These are phyloP conservation scores for Diaporthe destruens DNA, from an alignment of 2,329 filamentous ascomycete species.

Conservation along the genomic window DNA sequence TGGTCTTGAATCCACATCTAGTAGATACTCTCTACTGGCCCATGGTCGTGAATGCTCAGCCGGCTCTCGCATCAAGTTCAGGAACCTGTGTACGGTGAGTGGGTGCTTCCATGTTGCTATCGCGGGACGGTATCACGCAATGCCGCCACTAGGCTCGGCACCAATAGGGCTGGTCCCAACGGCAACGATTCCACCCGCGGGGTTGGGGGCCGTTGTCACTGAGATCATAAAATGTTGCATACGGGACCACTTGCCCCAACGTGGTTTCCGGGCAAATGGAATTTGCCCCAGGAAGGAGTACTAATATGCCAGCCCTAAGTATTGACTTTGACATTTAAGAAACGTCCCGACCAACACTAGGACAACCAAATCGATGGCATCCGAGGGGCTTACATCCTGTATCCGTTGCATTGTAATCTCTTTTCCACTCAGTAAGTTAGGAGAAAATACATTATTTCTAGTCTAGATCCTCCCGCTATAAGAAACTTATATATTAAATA, in stretches of 20 bases:
- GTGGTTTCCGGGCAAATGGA: too few relatives aligned
- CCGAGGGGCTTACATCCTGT: too few relatives aligned
- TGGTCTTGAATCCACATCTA: background rate
- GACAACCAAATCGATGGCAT: too few relatives aligned
- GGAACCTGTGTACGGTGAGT: constrained; percentile 3
- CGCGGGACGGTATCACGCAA: constrained; percentile 40
- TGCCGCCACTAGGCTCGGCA: constrained; percentile 31
- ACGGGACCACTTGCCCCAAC: background rate
- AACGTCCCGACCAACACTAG: too few relatives aligned
- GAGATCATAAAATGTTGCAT: constrained; percentile 24
- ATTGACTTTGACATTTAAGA: background rate
- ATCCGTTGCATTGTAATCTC: too few relatives aligned
- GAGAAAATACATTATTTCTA: too few relatives aligned
- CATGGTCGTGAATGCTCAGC: background rate
- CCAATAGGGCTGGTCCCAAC: constrained; percentile 13
- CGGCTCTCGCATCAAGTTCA: constrained; percentile 24
- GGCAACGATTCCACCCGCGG: background rate
- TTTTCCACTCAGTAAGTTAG: too few relatives aligned
- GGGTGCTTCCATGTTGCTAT: constrained; percentile 38
- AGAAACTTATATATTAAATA: too few relatives aligned
- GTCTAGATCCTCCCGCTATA: too few relatives aligned
- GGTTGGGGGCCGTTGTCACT: background rate
- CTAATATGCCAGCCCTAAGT: background rate
- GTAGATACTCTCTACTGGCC: background rate
- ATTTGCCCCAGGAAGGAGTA: background rate